These are phyloP conservation scores for Buxus sempervirens DNA, from an alignment of 164 flowering plant genomes.

Conservation along the genomic window DNA sequence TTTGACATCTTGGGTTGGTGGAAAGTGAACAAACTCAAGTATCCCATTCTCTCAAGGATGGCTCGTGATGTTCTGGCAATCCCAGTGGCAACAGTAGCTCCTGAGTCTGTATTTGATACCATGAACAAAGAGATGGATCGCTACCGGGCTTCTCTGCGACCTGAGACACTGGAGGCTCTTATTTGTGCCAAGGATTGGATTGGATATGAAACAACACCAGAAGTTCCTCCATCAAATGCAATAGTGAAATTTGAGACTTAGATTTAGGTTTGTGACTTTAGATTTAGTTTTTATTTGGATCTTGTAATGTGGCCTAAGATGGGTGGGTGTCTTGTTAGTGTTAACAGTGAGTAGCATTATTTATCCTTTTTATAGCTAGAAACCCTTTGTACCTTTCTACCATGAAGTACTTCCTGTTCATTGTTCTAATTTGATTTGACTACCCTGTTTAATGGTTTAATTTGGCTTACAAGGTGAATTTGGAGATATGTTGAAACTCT, in stretches of 20 bases:
- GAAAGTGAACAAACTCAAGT: slow-evolving; percentile 48
- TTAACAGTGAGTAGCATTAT: neutral
- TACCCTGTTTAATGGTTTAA: too few relatives aligned
- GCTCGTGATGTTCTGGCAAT: slow-evolving; percentile 65
- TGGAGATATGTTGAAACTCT: too few relatives aligned
- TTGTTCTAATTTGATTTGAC: too few relatives aligned
- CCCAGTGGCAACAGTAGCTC: slow-evolving; percentile 47
- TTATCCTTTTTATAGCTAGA: too few relatives aligned
- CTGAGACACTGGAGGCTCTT: slow-evolving; percentile 67
- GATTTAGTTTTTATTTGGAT: too few relatives aligned
- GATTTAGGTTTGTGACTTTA: neutral
- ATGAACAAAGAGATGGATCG: slow-evolving; percentile 37
- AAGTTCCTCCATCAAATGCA: slow-evolving; percentile 15
- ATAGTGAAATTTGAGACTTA: slow-evolving; percentile 38
- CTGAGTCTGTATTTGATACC: slow-evolving; percentile 60
- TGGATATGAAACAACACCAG: slow-evolving; percentile 26
- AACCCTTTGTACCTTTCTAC: too few relatives aligned
- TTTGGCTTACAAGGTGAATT: too few relatives aligned
- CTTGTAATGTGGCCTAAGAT: neutral
- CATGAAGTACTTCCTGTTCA: too few relatives aligned
- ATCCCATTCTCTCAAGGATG: slow-evolving; percentile 64
- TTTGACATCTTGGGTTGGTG: slow-evolving; percentile 80
- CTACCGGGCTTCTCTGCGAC: slow-evolving; percentile 45
- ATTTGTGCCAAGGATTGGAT: slow-evolving; percentile 80
- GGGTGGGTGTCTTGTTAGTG: neutral